Base-by-base conservation (phyloP, 257 asterid species). In the Petunia axillaris region DNA sequence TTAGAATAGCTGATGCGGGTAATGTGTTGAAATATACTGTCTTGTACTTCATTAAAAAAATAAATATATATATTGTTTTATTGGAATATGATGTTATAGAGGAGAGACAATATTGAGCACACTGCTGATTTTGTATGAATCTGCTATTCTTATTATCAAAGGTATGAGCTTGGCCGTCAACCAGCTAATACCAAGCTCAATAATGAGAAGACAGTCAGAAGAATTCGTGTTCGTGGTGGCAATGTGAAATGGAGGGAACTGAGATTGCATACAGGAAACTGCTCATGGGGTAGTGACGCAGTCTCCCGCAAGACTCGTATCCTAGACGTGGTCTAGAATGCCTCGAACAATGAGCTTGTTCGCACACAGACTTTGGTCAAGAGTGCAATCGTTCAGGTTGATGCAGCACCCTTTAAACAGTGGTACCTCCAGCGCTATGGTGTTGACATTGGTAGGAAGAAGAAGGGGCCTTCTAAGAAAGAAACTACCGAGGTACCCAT, bases 221-320 rank as follows among this genome's bases (percentile, higher is more conserved):
- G 87, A 70, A 75, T 87, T 3, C 87, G 89, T 50, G 89, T 88
- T 39, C 89, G 91, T 62, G 91, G 89, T 54, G 91, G 91, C 13
- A 88, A 88, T 64, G 87, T 88, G 80, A 88, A 88, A 10, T 88
- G 91, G 91, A 82, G 91, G 80, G 91, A 89, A 9, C 76, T 84
- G 81, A 87, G 90, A 58, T 83, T 85, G 81, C 84, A 85, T 77
- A 87, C 90, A 4, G 90, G 91, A 82, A 88, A 88, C 50, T 88
- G 78, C 53, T 83, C 91, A 4, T 88, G 90, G 90, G 90, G 90
- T 44, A 87, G 90, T 79, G 90, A 87, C 13, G 91, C 89, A 4
- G 65, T 84, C 54, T 84, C 91, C 5, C 65, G 89, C 3, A 86
- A 88, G 83, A 84, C 91, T 1, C 88, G 89, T 84, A 40, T 88